These are phyloP conservation scores for Fusarium azukiicola DNA, from an alignment of 2,329 filamentous ascomycete species.

Conservation along the genomic window DNA sequence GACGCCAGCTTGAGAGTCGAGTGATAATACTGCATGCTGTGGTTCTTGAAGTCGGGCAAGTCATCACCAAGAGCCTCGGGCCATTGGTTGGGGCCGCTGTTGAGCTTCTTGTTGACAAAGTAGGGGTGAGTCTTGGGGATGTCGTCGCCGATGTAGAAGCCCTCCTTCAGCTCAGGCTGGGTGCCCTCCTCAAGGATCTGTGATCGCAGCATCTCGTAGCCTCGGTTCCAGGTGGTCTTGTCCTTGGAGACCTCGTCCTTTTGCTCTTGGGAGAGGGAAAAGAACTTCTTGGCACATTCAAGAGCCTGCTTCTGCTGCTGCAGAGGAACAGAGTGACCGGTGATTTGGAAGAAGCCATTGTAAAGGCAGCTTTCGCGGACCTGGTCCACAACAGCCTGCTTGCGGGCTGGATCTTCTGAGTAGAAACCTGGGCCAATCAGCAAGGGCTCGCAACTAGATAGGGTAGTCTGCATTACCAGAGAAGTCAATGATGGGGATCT, in stretches of 20 bases:
- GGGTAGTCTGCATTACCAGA: constrained; percentile 42
- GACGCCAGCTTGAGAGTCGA: constrained; percentile 64
- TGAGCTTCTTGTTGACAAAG: constrained; percentile 65
- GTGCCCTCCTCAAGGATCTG: constrained; percentile 69
- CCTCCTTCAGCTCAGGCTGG: constrained; percentile 71
- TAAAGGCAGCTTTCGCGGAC: constrained; percentile 66
- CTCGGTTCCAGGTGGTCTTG: constrained; percentile 67
- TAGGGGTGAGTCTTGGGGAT: constrained; percentile 65
- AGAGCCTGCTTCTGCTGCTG: constrained; percentile 66
- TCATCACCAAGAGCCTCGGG: constrained; percentile 59
- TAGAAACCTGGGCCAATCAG: constrained; percentile 43
- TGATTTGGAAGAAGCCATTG: constrained; percentile 77
- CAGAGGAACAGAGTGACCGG: constrained; percentile 68
- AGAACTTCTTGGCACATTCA: constrained; percentile 67
- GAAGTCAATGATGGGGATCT: constrained; percentile 57
- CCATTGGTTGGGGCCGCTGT: constrained; percentile 68
- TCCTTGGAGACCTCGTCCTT: constrained; percentile 67
- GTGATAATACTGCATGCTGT: constrained; percentile 65
- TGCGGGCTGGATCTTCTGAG: constrained; percentile 47
- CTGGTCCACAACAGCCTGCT: constrained; percentile 53
- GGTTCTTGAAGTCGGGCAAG: constrained; percentile 60
- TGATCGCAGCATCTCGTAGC: constrained; percentile 71
- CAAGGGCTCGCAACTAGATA: neutral
- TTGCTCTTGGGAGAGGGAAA: constrained; percentile 68
- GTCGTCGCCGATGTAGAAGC: constrained; percentile 62